These are phyloP conservation scores for Prunus armeniaca DNA, from an alignment of 306 rosid genomes.

Conservation along the genomic window DNA sequence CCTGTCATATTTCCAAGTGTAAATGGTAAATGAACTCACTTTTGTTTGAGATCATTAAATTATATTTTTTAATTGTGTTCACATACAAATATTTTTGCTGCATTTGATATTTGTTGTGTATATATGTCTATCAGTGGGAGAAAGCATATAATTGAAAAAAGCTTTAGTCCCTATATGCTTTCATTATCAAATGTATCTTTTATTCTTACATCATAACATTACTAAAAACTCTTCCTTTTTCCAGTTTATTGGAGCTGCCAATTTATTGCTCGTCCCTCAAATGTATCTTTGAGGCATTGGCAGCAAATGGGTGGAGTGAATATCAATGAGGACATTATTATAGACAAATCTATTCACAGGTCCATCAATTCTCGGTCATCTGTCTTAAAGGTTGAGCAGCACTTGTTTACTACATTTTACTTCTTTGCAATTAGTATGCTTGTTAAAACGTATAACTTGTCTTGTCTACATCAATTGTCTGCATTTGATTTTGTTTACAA, in stretches of 20 bases:
- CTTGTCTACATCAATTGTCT: background rate
- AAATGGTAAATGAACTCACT: conserved; percentile 54
- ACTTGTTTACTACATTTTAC: conserved; percentile 1
- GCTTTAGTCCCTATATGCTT: conserved; percentile 4
- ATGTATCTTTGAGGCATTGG: conserved; percentile 84
- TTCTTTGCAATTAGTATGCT: conserved; percentile 9
- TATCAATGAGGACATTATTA: conserved; percentile 72
- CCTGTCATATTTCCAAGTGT: conserved; percentile 97
- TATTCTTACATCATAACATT: background rate
- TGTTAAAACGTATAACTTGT: conserved; percentile 10
- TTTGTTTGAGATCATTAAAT: background rate
- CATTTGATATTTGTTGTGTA: conserved; percentile 4
- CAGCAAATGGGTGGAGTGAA: conserved; percentile 89
- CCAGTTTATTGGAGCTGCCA: conserved; percentile 98
- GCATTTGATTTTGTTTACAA: conserved; percentile 7
- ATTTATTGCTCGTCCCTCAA: conserved; percentile 81
- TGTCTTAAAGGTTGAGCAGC: conserved; percentile 70
- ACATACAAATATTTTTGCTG: background rate
- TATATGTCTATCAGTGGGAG: background rate
- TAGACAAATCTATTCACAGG: conserved; percentile 82
- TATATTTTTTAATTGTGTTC: background rate
- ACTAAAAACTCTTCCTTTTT: conserved; percentile 8
- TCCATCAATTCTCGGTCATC: conserved; percentile 83
- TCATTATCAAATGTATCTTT: background rate
- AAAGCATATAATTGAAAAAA: background rate